A percentile compares a stretch with the other conserved stretches of the same genome.
Conservation (phyloP, 1,284 basidiomycete species). For the Fomitopsis betulina region DNA sequence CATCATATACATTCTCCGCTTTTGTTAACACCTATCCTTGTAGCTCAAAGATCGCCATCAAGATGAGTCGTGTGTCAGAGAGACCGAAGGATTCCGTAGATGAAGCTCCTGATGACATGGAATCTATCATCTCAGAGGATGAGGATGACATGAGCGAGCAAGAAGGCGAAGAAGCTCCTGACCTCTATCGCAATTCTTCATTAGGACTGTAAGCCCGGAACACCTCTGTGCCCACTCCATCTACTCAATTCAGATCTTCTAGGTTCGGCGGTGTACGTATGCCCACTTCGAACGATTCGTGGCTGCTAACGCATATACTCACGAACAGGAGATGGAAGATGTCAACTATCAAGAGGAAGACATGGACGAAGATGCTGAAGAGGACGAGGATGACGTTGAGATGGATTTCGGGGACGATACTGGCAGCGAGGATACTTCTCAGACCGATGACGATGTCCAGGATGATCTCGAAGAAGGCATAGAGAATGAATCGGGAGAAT, state of each 20-base stretch:
- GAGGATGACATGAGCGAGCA: constrained; percentile 45
- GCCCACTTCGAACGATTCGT: not conserved
- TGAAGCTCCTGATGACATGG: constrained; percentile 50
- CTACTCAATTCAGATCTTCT: constrained; percentile 1
- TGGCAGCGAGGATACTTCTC: constrained; percentile 73
- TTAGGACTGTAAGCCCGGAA: constrained; percentile 81
- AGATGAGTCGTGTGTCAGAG: constrained; percentile 84
- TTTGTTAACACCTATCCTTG: constrained; percentile 9
- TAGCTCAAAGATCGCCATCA: constrained; percentile 94
- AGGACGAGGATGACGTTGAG: constrained; percentile 79
- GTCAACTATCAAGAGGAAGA: constrained; percentile 69
- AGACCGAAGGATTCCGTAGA: constrained; percentile 60
- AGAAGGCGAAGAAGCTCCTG: constrained; percentile 79
- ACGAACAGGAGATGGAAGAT: constrained; percentile 76
- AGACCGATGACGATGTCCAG: constrained; percentile 65
- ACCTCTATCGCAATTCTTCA: constrained; percentile 95
- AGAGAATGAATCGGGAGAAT: constrained; percentile 57
- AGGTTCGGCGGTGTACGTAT: constrained; percentile 77
- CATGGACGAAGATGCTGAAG: constrained; percentile 79
- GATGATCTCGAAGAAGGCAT: constrained; percentile 61
- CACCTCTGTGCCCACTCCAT: not conserved
- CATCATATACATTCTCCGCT: not conserved
- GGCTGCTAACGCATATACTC: not conserved
- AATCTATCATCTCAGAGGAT: constrained; percentile 59
- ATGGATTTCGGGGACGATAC: constrained; percentile 84